A percentile compares a stretch with the other conserved stretches of the same genome.
phyloP scores from a whole-genome alignment of 2,329 filamentous ascomycete genomes.

The Pseudogymnoascus sp. region DNA sequence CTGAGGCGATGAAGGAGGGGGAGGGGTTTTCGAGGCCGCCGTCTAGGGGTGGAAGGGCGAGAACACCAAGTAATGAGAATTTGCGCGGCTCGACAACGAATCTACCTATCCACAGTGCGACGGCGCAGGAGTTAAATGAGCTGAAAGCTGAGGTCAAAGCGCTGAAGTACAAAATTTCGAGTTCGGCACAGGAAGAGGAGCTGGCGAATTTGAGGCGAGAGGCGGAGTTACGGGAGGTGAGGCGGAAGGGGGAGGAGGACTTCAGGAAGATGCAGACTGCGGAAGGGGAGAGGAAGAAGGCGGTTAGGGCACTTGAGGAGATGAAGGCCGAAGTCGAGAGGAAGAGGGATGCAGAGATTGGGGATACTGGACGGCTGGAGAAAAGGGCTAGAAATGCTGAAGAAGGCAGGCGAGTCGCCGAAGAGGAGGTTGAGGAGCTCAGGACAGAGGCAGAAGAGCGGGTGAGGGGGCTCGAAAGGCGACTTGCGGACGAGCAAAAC shows the following conservation, averaged over 20 bases:
- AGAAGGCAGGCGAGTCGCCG: constrained; percentile 62
- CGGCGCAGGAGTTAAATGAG: constrained; percentile 52
- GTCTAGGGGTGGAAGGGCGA: constrained; percentile 27
- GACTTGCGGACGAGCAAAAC: constrained; percentile 52
- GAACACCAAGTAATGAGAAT: constrained; percentile 35
- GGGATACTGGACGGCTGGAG: constrained; percentile 57
- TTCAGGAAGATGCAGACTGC: constrained; percentile 58
- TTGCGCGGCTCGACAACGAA: constrained; percentile 44
- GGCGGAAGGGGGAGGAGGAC: constrained; percentile 76
- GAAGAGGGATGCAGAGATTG: constrained; percentile 40
- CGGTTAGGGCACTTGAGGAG: constrained; percentile 40
- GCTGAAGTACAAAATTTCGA: constrained; percentile 78
- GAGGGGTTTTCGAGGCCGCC: constrained; percentile 26
- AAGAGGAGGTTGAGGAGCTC: constrained; percentile 75
- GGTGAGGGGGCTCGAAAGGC: constrained; percentile 52
- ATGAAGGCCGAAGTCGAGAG: constrained; percentile 44
- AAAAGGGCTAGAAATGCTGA: constrained; percentile 60
- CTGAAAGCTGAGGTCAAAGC: constrained; percentile 85
- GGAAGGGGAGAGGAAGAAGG: constrained; percentile 45
- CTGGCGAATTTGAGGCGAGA: constrained; percentile 69
- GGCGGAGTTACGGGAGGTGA: constrained; percentile 72
- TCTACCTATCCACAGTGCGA: constrained; percentile 19
- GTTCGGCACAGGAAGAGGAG: constrained; percentile 79
- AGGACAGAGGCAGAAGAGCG: constrained; percentile 57
- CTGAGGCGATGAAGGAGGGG: constrained; percentile 27